Conservation (phyloP, 176 grass and related monocot species). For the Ensete ventricosum region DNA sequence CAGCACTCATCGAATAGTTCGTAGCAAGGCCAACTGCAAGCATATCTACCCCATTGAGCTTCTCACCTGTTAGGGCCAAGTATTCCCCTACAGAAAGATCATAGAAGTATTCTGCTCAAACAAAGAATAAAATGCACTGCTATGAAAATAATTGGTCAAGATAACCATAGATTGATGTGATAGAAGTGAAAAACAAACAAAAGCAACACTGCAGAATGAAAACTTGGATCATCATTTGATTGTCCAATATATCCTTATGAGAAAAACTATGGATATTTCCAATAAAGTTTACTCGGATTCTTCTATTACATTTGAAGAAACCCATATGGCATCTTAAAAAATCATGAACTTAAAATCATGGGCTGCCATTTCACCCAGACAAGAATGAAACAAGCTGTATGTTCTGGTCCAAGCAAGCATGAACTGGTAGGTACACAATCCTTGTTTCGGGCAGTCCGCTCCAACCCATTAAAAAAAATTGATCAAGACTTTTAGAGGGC, state of each 20-base stretch:
- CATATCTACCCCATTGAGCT: constrained; percentile 80
- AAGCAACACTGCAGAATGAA: neutral
- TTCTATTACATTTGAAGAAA: neutral
- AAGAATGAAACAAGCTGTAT: too few species aligned
- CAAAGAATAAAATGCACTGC: too few species aligned
- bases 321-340: neutral
- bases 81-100: constrained; percentile 55
- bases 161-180: neutral
- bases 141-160: neutral
- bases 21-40: constrained; percentile 86
- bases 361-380: too few species aligned
- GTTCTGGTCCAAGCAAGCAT: too few species aligned
- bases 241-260: neutral
- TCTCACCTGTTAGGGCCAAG: constrained; percentile 79
- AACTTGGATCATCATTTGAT: neutral
- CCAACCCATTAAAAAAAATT: too few species aligned
- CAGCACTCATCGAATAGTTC: constrained; percentile 63
- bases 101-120: neutral
- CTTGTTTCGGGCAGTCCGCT: too few species aligned
- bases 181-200: neutral
- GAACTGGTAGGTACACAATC: too few species aligned
- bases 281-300: neutral
- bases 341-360: too few species aligned
- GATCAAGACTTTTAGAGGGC: too few species aligned
- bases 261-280: too few species aligned